These are phyloP conservation scores for Xylariaceae sp. DNA, from an alignment of 2,329 filamentous ascomycete species.

Conservation along the genomic window DNA sequence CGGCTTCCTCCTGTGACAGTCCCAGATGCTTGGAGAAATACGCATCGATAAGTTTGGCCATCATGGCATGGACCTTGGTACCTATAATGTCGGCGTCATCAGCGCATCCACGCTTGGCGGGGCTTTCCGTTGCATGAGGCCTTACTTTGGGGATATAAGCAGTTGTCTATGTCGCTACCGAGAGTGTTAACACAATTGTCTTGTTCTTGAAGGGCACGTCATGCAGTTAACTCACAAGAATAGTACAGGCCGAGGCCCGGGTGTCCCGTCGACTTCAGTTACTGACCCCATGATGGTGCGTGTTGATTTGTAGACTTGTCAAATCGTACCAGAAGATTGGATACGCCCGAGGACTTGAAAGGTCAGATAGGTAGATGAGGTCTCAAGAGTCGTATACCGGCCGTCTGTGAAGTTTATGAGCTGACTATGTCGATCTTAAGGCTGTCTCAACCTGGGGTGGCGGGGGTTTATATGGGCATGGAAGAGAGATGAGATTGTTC, in stretches of 20 bases:
- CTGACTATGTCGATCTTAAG: neutral
- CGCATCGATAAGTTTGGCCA: conserved; percentile 72
- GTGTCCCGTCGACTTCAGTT: conserved; percentile 22
- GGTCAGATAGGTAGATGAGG: neutral
- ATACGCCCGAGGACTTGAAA: neutral
- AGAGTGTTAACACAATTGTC: conserved; percentile 33
- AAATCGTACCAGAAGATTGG: neutral
- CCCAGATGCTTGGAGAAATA: conserved; percentile 65
- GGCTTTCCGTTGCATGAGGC: conserved; percentile 6
- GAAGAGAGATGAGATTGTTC: neutral
- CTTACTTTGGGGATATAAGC: conserved; percentile 83
- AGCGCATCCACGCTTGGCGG: conserved; percentile 9
- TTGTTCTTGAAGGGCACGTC: neutral
- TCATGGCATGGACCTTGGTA: conserved; percentile 78
- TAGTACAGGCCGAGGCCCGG: conserved; percentile 33
- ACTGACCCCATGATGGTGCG: conserved; percentile 27
- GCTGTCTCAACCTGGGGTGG: neutral
- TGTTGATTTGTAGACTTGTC: neutral
- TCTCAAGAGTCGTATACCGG: neutral
- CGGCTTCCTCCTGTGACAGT: conserved; percentile 71
- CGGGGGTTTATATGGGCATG: neutral
- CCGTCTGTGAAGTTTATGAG: neutral
- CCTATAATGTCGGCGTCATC: conserved; percentile 37
- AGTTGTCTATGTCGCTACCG: conserved; percentile 97
- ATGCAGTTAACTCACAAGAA: conserved; percentile 37